Conservation (phyloP, 805 yeast species). For the Saturnispora dispora region DNA sequence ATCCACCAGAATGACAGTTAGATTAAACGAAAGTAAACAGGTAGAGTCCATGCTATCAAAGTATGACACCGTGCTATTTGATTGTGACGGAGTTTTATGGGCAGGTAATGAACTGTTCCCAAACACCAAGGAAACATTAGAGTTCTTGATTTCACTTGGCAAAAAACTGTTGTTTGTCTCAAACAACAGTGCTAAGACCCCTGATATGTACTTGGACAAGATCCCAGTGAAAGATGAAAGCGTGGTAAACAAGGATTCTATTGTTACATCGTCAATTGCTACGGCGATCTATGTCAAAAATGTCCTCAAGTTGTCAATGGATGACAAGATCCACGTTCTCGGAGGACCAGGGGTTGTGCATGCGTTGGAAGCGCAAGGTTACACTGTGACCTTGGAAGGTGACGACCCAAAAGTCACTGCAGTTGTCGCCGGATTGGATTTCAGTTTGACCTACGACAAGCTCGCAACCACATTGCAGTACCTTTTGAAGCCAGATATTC, state of each 20-base stretch:
- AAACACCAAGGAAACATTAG: constrained; percentile 64
- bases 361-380: constrained; percentile 70
- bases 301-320: constrained; percentile 63
- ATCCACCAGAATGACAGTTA: constrained; percentile 33
- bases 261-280: constrained; percentile 89
- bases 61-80: constrained; percentile 84
- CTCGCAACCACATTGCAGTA: constrained; percentile 77
- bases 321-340: constrained; percentile 76
- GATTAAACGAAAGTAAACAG: constrained; percentile 38
- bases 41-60: constrained; percentile 47
- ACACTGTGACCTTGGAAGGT: constrained; percentile 60
- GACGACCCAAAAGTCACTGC: constrained; percentile 73
- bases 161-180: constrained; percentile 86
- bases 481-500: constrained; percentile 51
- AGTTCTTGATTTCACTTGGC: constrained; percentile 40
- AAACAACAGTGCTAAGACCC: constrained; percentile 88
- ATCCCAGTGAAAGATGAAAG: constrained; percentile 38
- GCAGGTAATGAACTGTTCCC: constrained; percentile 78
- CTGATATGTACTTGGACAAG: constrained; percentile 67
- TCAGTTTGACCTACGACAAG: constrained; percentile 70
- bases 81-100: constrained; percentile 98
- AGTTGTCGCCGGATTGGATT: constrained; percentile 83
- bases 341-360: constrained; percentile 84
- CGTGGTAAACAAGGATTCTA: constrained; percentile 41
- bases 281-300: constrained; percentile 77